Conservation (phyloP, 768 basidiomycete genomes). For the Vishniacozyma victoriae region DNA sequence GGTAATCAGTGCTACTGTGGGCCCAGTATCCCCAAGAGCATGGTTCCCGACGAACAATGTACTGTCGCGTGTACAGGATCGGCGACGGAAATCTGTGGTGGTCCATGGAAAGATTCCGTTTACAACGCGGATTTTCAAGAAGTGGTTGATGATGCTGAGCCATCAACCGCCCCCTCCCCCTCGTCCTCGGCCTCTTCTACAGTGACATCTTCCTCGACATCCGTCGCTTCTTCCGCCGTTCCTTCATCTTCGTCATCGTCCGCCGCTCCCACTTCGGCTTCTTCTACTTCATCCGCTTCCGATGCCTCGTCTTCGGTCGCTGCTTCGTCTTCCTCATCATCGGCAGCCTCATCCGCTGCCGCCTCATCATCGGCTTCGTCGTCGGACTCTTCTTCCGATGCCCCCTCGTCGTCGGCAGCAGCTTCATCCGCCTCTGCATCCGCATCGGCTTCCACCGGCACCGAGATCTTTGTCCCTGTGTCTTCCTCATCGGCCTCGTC, state of each 20-base stretch:
- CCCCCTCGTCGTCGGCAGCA: background rate
- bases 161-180: background rate
- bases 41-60: slow-evolving; percentile 23
- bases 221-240: slow-evolving; percentile 1
- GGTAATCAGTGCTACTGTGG: slow-evolving; percentile 37
- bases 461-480: background rate
- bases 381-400: background rate
- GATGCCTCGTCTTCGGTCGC: background rate
- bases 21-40: slow-evolving; percentile 7
- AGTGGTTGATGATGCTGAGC: slow-evolving; percentile 1
- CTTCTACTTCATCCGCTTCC: background rate
- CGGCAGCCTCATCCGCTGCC: background rate
- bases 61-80: slow-evolving; percentile 19
- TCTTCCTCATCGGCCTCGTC: background rate
- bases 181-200: background rate
- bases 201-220: background rate
- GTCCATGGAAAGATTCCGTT: slow-evolving; percentile 11
- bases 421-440: background rate
- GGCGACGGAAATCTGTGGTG: slow-evolving; percentile 21
- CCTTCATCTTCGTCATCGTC: background rate
- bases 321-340: background rate
- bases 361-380: background rate
- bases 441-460: background rate
- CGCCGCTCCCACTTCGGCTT: slow-evolving; percentile 3
- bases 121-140: slow-evolving; percentile 8